Evolutionary conservation across 2,329 filamentous ascomycete species (phyloP), one percentile per base, ranked within the genome.

Genomic region (Penicillium sp.): DNA sequence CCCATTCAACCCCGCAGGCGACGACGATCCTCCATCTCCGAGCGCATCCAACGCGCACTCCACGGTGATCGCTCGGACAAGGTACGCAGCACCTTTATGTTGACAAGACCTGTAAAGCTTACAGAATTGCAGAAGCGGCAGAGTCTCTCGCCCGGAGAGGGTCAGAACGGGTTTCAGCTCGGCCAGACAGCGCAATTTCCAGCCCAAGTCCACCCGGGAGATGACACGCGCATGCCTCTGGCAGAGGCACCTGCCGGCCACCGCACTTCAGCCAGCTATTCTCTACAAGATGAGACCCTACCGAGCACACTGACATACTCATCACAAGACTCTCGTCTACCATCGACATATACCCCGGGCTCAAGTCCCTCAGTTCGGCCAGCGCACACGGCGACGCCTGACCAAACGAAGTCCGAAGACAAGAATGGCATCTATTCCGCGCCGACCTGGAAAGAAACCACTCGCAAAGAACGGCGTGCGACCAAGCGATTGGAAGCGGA

Each of bases 401-500:
- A 63, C 46, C 40, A 46, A 0, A 62, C 55, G 22, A 52, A 13
- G 48, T 53, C 8, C 45, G 64, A 25, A 58, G 42, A 43, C 13
- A 43, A 55, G 22, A 58, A 61, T 28, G 63, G 65, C 2, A 67
- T 68, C 19, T 62, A 54, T 35, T 51, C 59, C 6, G 65, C 68
- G 1, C 64, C 68, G 5, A 69, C 65, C 10, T 66, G 61, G 69
- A 70, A 65, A 30, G 60, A 61, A 8, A 61, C 61, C 2, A 14
- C 58, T 6, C 70, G 68, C 22, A 71, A 73, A 57, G 70, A 75
- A 38, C 68, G 70, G 51, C 71, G 72, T 1, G 73, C 70, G 11
- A 73, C 72, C 14, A 71, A 64, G 40, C 68, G 71, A 8, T 55
- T 76, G 42, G 74, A 76, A 56, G 70, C 68, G n/a, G 72, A 76